A percentile compares a stretch with the other conserved stretches of the same genome.
These are phyloP conservation scores for Basipetospora sp. DNA, from an alignment of 2,329 filamentous ascomycete species.

Conservation along the genomic window DNA sequence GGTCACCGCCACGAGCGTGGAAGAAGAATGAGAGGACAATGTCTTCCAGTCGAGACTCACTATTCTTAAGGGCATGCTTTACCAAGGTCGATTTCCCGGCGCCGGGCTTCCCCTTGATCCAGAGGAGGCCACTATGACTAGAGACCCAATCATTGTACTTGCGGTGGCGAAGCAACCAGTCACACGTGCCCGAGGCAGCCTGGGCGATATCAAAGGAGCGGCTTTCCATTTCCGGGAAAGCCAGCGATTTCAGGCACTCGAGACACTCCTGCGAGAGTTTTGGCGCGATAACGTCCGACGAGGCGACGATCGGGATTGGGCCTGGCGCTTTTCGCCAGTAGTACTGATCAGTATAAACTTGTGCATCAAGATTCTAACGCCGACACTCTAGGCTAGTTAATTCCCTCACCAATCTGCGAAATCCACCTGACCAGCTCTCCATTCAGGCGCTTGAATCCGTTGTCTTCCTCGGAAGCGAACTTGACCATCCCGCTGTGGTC, in stretches of 20 bases:
- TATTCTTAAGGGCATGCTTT: constrained; percentile 18
- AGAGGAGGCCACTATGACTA: constrained; percentile 14
- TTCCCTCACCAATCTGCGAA: too few species aligned
- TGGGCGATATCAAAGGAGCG: constrained; percentile 13
- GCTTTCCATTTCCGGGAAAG: constrained; percentile 16
- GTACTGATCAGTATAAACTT: too few species aligned
- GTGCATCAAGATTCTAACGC: too few species aligned
- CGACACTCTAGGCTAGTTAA: too few species aligned
- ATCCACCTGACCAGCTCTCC: constrained; percentile 9
- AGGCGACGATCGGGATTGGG: too few species aligned
- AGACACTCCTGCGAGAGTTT: too few species aligned
- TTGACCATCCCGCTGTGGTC: constrained; percentile 21
- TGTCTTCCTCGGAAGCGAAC: constrained; percentile 16
- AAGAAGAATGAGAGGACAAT: constrained; percentile 18
- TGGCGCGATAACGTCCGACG: too few species aligned
- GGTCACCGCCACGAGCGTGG: constrained; percentile 11
- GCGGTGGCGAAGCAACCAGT: constrained; percentile 17
- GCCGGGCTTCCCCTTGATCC: constrained; percentile 26
- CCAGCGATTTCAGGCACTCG: constrained; percentile 17
- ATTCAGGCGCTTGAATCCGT: constrained; percentile 16
- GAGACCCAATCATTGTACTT: constrained; percentile 13
- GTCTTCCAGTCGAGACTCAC: constrained; percentile 1
- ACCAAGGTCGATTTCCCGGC: constrained; percentile 26
- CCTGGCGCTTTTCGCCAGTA: too few species aligned
- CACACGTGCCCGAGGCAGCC: constrained; percentile 15